These are phyloP conservation scores for Ophiostoma pallidulum DNA, from an alignment of 2,329 filamentous ascomycete species.

Conservation along the genomic window DNA sequence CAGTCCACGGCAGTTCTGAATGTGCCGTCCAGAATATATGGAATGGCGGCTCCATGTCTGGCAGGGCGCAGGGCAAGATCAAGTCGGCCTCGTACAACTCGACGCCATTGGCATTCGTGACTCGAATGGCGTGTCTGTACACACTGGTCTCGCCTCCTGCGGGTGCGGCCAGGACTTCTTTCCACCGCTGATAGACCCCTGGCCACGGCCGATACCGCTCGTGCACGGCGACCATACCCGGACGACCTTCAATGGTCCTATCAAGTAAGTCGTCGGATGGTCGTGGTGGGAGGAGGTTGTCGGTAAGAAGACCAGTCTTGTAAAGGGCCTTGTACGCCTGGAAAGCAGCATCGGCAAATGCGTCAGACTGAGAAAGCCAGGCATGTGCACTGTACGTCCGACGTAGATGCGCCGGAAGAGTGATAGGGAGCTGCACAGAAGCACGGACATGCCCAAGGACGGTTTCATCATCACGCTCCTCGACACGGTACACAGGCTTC, in stretches of 20 bases:
- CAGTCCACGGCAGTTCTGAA: constrained; percentile 26
- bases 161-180: background rate
- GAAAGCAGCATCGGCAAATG: constrained; percentile 74
- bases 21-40: constrained; percentile 31
- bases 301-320: constrained; percentile 60
- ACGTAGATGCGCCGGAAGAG: constrained; percentile 54
- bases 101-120: constrained; percentile 26
- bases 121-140: constrained; percentile 24
- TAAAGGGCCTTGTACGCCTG: constrained; percentile 66
- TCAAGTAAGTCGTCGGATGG: background rate
- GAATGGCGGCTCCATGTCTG: constrained; percentile 28
- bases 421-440: constrained; percentile 60
- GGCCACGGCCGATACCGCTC: constrained; percentile 39
- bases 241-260: constrained; percentile 30
- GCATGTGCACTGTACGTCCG: constrained; percentile 35
- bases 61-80: constrained; percentile 34
- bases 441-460: constrained; percentile 38
- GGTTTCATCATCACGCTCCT: constrained; percentile 26
- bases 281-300: constrained; percentile 61
- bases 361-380: constrained; percentile 66
- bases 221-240: constrained; percentile 27
- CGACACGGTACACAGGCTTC: constrained; percentile 57
- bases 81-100: constrained; percentile 32
- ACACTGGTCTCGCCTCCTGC: constrained; percentile 6
- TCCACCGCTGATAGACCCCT: constrained; percentile 35